Percentiles rank a stretch among this genome's conserved stretches.
phyloP scores from a whole-genome alignment of 441 rosid genomes.

The Breynia disticha region DNA sequence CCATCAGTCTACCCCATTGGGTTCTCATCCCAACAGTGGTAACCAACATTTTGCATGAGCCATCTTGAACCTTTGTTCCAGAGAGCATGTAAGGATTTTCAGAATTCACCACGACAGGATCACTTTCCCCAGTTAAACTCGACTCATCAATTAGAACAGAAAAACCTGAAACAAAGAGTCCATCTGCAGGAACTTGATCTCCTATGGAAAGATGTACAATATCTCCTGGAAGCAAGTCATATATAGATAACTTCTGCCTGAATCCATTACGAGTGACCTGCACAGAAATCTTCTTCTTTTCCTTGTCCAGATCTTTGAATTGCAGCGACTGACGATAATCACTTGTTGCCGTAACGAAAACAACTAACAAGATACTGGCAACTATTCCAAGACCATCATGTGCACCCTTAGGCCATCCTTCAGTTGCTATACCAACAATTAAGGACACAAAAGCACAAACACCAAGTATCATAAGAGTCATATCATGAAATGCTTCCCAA shows the following conservation, averaged over 20 bases:
- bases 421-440: constrained; percentile 31
- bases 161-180: constrained; percentile 38
- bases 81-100: constrained; percentile 37
- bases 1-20: constrained; percentile 50
- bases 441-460: constrained; percentile 39
- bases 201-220: constrained; percentile 41
- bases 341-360: constrained; percentile 33
- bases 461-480: constrained; percentile 34
- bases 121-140: constrained; percentile 51
- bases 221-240: constrained; percentile 40
- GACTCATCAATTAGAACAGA: constrained; percentile 42
- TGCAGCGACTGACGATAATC: constrained; percentile 36
- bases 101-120: constrained; percentile 23
- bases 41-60: constrained; percentile 38
- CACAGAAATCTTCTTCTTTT: constrained; percentile 30
- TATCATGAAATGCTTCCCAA: constrained; percentile 42
- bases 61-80: constrained; percentile 40
- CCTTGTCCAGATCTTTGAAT: constrained; percentile 31
- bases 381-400: constrained; percentile 53
- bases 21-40: constrained; percentile 48
- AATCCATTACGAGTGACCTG: constrained; percentile 35
- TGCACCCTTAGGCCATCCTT: constrained; percentile 42
- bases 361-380: constrained; percentile 37
- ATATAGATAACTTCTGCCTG: constrained; percentile 30
- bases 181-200: constrained; percentile 51